phyloP scores from a whole-genome alignment of 108 stramenopile species.

The Fistulifera solaris region DNA sequence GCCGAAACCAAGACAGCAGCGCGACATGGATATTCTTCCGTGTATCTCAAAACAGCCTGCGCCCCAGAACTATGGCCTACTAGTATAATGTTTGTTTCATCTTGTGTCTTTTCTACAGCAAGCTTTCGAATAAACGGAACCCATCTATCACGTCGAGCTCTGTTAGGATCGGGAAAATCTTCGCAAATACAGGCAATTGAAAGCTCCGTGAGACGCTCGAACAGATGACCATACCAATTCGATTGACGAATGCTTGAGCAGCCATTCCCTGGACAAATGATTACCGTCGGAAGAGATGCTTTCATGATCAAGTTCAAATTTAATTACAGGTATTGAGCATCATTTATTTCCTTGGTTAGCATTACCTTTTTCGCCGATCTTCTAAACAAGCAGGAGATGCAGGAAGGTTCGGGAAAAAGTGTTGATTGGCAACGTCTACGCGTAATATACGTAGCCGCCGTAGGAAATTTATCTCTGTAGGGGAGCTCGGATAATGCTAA shows the following conservation, averaged over 20 bases:
- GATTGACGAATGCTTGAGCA: slow-evolving; percentile 40
- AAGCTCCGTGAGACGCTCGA: slow-evolving; percentile 21
- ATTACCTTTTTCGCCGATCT: too few species aligned
- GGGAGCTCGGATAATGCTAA: too few species aligned
- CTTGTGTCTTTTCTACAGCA: slow-evolving; percentile 12
- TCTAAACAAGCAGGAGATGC: too few species aligned
- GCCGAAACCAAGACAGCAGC: slow-evolving; percentile 52
- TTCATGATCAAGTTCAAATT: background rate
- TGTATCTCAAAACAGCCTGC: slow-evolving; percentile 55
- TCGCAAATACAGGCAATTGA: slow-evolving; percentile 38
- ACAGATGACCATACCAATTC: slow-evolving; percentile 59
- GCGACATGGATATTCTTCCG: slow-evolving; percentile 34
- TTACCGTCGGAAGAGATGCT: slow-evolving; percentile 22
- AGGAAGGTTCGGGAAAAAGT: too few species aligned
- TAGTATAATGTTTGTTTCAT: slow-evolving; percentile 34
- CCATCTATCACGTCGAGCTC: slow-evolving; percentile 55
- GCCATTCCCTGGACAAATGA: slow-evolving; percentile 67
- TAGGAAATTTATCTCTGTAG: too few species aligned
- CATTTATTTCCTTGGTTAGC: too few species aligned
- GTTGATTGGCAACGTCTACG: too few species aligned
- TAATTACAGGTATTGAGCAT: too few species aligned
- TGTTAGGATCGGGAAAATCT: slow-evolving; percentile 54
- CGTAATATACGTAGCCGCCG: too few species aligned
- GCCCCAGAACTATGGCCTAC: slow-evolving; percentile 69
- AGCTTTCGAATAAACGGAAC: slow-evolving; percentile 50